Percentiles rank a stretch among this genome's conserved stretches.
phyloP scores from a whole-genome alignment of 805 yeast genomes.

The Saccharomyces cerevisiae region DNA sequence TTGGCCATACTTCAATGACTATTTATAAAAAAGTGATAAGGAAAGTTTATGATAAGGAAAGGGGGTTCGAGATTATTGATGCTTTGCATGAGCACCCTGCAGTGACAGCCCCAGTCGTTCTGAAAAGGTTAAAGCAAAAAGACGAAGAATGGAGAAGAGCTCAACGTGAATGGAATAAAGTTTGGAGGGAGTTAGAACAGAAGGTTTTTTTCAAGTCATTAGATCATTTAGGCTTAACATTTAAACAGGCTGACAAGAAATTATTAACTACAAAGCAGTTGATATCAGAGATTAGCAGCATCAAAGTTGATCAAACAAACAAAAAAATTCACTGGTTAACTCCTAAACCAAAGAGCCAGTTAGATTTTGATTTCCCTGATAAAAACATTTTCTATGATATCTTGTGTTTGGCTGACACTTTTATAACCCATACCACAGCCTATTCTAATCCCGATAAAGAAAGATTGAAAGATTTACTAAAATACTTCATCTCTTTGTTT shows the following conservation, averaged over 20 bases:
- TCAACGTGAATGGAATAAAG: slow-evolving; percentile 97
- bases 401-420: slow-evolving; percentile 55
- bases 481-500: slow-evolving; percentile 61
- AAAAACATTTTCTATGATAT: slow-evolving; percentile 66
- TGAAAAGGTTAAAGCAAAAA: slow-evolving; percentile 89
- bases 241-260: slow-evolving; percentile 94
- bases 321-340: slow-evolving; percentile 79
- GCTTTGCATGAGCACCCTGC: slow-evolving; percentile 94
- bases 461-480: slow-evolving; percentile 60
- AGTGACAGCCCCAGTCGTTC: slow-evolving; percentile 86
- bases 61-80: slow-evolving; percentile 93
- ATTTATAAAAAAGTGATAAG: slow-evolving; percentile 90
- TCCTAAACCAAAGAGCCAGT: slow-evolving; percentile 74
- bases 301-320: slow-evolving; percentile 83
- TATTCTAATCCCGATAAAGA: slow-evolving; percentile 79
- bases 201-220: slow-evolving; percentile 87
- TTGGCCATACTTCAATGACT: slow-evolving; percentile 85
- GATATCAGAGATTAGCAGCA: slow-evolving; percentile 84
- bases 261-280: slow-evolving; percentile 81
- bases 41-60: slow-evolving; percentile 86
- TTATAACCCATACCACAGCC: slow-evolving; percentile 57
- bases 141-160: slow-evolving; percentile 99
- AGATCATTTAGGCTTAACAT: slow-evolving; percentile 91
- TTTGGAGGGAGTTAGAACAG: slow-evolving; percentile 97
- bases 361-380: slow-evolving; percentile 59